These are phyloP conservation scores for Globisporangium paroecandrum DNA, from an alignment of 352 stramenopile genomes.

Conservation along the genomic window DNA sequence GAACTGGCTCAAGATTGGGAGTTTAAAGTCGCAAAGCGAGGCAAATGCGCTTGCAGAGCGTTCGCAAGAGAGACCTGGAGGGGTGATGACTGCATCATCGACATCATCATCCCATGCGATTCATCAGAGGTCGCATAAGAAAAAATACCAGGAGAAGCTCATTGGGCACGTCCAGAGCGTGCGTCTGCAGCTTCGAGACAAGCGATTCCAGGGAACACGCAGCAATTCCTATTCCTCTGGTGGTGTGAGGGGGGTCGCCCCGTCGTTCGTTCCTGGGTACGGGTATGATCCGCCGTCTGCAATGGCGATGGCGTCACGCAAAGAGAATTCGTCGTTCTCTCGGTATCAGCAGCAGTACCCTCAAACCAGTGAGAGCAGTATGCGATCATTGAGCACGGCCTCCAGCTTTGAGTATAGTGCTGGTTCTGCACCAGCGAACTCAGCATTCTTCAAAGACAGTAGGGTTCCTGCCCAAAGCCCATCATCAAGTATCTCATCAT, in stretches of 20 bases:
- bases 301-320: neutral
- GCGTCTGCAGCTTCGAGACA: slow-evolving; percentile 50
- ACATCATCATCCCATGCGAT: neutral
- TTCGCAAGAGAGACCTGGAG: neutral
- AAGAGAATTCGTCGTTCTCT: slow-evolving; percentile 1
- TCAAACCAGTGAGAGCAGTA: neutral
- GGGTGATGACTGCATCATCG: neutral
- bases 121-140: neutral
- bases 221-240: neutral
- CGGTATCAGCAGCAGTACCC: neutral
- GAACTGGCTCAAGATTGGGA: slow-evolving; percentile 42
- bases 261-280: slow-evolving; percentile 8
- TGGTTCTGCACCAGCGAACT: neutral
- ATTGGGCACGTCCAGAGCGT: slow-evolving; percentile 43
- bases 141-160: slow-evolving; percentile 17
- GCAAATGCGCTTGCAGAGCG: neutral
- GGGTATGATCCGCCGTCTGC: slow-evolving; percentile 11
- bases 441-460: neutral
- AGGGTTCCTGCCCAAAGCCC: neutral
- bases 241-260: neutral
- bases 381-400: neutral
- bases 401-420: neutral
- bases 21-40: slow-evolving; percentile 26
- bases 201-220: slow-evolving; percentile 25
- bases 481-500: neutral